phyloP scores from a whole-genome alignment of 257 asterid genomes.

The Gynochthodes officinalis region DNA sequence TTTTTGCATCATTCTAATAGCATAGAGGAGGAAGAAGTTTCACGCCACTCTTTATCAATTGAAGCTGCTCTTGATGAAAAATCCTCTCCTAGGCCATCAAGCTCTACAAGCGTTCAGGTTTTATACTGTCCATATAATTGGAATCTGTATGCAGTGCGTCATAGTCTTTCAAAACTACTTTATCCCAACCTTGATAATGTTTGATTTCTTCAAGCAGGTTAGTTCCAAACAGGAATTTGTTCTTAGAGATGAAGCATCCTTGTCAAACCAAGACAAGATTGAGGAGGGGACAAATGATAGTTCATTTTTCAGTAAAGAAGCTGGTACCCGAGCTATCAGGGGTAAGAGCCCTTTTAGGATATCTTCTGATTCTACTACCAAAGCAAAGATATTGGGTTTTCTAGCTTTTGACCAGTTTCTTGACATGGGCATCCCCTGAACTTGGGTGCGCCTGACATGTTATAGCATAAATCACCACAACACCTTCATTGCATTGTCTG shows the following conservation, averaged over 20 bases:
- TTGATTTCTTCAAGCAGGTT: conserved; percentile 43
- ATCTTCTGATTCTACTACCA: neutral
- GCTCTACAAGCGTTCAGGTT: conserved; percentile 58
- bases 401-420: neutral
- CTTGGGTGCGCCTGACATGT: neutral
- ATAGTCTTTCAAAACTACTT: neutral
- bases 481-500: conserved; percentile 6
- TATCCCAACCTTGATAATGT: neutral
- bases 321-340: conserved; percentile 39
- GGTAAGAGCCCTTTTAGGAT: conserved; percentile 40
- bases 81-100: conserved; percentile 27
- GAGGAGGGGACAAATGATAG: conserved; percentile 45
- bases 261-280: conserved; percentile 44
- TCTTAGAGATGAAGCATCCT: conserved; percentile 40
- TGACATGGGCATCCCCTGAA: neutral
- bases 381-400: neutral
- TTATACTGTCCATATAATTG: conserved; percentile 6
- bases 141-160: neutral
- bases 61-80: conserved; percentile 35
- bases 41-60: conserved; percentile 22
- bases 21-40: conserved; percentile 41
- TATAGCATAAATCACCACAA: neutral
- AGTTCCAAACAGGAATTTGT: conserved; percentile 36
- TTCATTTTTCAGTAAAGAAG: conserved; percentile 35
- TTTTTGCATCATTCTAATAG: conserved; percentile 35